phyloP scores from a whole-genome alignment of 139 green algal species.

The Closterium sp. region DNA sequence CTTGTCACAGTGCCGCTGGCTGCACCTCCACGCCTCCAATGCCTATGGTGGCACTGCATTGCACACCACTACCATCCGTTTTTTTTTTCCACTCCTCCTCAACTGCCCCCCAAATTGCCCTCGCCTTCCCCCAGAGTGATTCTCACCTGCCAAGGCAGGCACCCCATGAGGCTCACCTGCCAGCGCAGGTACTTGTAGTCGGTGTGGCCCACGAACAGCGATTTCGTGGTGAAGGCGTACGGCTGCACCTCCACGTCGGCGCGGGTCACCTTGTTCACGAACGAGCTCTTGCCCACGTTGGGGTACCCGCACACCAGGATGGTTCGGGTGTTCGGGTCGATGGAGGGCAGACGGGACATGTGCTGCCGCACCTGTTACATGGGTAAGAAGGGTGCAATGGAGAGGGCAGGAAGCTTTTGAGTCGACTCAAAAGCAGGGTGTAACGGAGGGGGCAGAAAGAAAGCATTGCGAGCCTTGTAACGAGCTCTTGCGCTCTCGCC shows the following conservation, averaged over 20 bases:
- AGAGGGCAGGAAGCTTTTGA: too few relatives aligned
- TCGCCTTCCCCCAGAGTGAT: too few relatives aligned
- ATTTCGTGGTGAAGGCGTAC: conserved; percentile 96
- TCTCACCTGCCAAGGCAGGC: conserved; percentile 64
- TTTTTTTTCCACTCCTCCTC: background rate
- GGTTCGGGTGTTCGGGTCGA: conserved; percentile 96
- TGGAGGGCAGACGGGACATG: conserved; percentile 93
- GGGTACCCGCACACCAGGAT: conserved; percentile 97
- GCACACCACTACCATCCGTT: background rate
- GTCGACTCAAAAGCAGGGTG: too few relatives aligned
- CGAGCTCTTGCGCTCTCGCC: too few relatives aligned
- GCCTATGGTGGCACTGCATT: too few relatives aligned
- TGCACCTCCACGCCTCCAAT: background rate
- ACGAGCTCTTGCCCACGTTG: conserved; percentile 96
- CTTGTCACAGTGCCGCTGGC: too few relatives aligned
- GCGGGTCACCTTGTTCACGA: conserved; percentile 96
- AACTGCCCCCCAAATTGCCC: too few relatives aligned
- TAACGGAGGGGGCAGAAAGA: background rate
- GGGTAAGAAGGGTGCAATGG: too few relatives aligned
- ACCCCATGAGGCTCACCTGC: conserved; percentile 60
- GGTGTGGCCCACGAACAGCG: conserved; percentile 94
- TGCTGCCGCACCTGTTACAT: conserved; percentile 99
- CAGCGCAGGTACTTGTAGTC: conserved; percentile 98
- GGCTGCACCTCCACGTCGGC: conserved; percentile 99
- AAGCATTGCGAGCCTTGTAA: background rate